Evolutionary conservation across 2,329 filamentous ascomycete species (phyloP), one percentile per base, ranked within the genome.

Genomic region (Colletotrichum echinochloae): DNA sequence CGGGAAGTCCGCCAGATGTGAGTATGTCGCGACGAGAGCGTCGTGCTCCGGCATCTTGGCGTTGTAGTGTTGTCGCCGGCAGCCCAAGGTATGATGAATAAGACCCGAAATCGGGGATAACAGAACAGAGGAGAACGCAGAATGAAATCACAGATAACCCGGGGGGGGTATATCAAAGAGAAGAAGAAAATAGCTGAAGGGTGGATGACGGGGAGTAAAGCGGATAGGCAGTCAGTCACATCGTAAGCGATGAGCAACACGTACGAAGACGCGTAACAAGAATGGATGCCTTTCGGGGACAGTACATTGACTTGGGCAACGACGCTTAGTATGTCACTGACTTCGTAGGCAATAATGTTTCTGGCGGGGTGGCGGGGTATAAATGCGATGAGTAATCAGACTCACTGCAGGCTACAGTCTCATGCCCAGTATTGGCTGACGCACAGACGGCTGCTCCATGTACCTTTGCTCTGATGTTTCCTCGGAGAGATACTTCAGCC

Each of bases 1-100:
- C 1, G 84, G 81, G 39, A 86, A 82, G 28, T 81, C 77, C 11
- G 78, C 78, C 63, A 89, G 76, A 74, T 89, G 87, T 44, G 83
- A 83, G 76, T 83, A 89, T 9, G 82, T 83, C 23, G 80, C 74
- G 6, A 89, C 78, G 39, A 84, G 76, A 2, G 84, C 79, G 71
- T 88, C 84, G 71, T 82, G 74, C 74, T 85, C 83, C 1, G 78
- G 63, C 83, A 84, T 85, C 23, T 70, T 72, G 57, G 18, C 48
- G 26, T 30, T 18, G 28, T 12, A 16, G 11, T 16, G 1, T 18
- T 12, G 48, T 44, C 16, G 51, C 16, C n/a, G 60, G 16, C 41
- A 51, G 39, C 26, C 28, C 33, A n/a, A 30, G n/a, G 23, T 11
- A 20, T 4, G 23, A 26, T 46, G 28, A 2, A 8, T 9, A 46